Percentiles rank a stretch among this genome's conserved stretches.
These are phyloP conservation scores for Pythium scleroteichum DNA, from an alignment of 352 stramenopile species.

Conservation along the genomic window DNA sequence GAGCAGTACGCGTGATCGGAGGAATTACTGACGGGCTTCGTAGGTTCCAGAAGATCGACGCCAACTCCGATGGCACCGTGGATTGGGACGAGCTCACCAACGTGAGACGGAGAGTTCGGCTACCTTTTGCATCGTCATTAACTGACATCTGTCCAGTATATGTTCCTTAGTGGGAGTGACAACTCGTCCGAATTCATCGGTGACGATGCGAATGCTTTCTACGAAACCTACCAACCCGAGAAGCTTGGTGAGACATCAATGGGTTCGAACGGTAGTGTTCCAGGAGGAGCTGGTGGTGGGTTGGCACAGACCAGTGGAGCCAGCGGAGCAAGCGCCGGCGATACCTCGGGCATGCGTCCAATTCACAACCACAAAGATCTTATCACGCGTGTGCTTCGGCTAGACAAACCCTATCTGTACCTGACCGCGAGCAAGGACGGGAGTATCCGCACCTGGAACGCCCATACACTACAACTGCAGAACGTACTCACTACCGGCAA, in stretches of 20 bases:
- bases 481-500: slow-evolving; percentile 60
- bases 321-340: slow-evolving; percentile 15
- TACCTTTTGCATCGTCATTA: background rate
- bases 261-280: slow-evolving; percentile 2
- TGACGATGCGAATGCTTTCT: slow-evolving; percentile 63
- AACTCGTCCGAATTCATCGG: slow-evolving; percentile 59
- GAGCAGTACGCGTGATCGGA: background rate
- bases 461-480: slow-evolving; percentile 63
- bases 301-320: background rate
- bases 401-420: slow-evolving; percentile 72
- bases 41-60: slow-evolving; percentile 89
- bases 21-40: background rate
- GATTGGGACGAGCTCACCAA: slow-evolving; percentile 91
- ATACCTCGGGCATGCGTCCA: slow-evolving; percentile 18
- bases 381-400: slow-evolving; percentile 64
- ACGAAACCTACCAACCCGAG: slow-evolving; percentile 63
- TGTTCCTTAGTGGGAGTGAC: slow-evolving; percentile 80
- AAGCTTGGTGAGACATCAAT: slow-evolving; percentile 37
- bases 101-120: slow-evolving; percentile 24
- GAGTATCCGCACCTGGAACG: slow-evolving; percentile 74
- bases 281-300: background rate
- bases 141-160: slow-evolving; percentile 48
- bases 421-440: slow-evolving; percentile 77
- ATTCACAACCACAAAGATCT: slow-evolving; percentile 69
- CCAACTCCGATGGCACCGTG: slow-evolving; percentile 83